A percentile compares a stretch with the other conserved stretches of the same genome.
These are phyloP conservation scores for Sporodiniella umbellata DNA, from an alignment of 371 early-diverging fungal species.

Conservation along the genomic window DNA sequence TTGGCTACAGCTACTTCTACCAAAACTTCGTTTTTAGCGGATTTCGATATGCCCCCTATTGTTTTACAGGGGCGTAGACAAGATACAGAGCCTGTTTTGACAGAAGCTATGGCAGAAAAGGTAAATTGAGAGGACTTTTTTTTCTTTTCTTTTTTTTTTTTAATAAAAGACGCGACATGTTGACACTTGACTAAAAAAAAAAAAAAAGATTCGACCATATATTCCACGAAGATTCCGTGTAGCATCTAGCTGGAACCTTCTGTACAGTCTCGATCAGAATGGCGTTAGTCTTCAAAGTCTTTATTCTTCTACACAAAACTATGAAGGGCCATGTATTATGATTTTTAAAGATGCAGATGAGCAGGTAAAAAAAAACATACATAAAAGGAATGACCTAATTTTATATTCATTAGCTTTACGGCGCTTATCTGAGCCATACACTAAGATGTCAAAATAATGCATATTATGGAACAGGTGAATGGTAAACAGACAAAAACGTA, in stretches of 20 bases:
- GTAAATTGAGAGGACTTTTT: slow-evolving; percentile 19
- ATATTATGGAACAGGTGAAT: slow-evolving; percentile 90
- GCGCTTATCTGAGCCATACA: slow-evolving; percentile 79
- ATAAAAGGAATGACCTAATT: background rate
- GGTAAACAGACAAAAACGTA: slow-evolving; percentile 50
- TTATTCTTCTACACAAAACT: slow-evolving; percentile 52
- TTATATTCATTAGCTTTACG: slow-evolving; percentile 68
- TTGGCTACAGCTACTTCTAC: background rate
- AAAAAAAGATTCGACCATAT: slow-evolving; percentile 34
- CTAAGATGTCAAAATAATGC: slow-evolving; percentile 55
- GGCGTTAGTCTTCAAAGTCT: slow-evolving; percentile 86
- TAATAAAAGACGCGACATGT: no score
- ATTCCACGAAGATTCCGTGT: slow-evolving; percentile 66
- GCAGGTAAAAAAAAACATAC: slow-evolving; percentile 42
- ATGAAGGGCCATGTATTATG: slow-evolving; percentile 68
- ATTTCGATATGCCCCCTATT: slow-evolving; percentile 32
- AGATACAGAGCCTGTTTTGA: slow-evolving; percentile 47
- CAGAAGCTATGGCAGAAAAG: slow-evolving; percentile 45
- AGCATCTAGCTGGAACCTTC: slow-evolving; percentile 68
- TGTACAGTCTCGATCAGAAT: slow-evolving; percentile 91
- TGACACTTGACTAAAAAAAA: no score
- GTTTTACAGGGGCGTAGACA: slow-evolving; percentile 34
- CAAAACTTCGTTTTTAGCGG: background rate
- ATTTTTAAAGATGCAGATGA: slow-evolving; percentile 68
- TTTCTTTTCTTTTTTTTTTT: background rate